Base-by-base conservation (phyloP, 2,329 filamentous ascomycete species). In the Aspergillus novofumigatus region DNA sequence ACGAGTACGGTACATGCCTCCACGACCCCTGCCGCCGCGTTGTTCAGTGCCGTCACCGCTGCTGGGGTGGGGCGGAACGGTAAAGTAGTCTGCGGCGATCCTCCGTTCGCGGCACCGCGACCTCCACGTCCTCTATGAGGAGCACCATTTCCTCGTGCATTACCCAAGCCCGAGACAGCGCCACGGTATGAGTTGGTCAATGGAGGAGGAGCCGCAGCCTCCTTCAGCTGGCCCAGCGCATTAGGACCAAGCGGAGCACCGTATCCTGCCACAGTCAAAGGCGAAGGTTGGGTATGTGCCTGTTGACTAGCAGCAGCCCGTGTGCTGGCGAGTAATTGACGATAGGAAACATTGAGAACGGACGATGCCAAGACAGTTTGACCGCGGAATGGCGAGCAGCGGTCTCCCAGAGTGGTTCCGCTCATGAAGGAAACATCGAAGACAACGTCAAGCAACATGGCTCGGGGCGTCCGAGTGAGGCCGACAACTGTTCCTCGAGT, bases 361-460 rank as follows among this genome's bases (percentile, higher is more conserved):
- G 90, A 89, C n/a, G 89, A 89, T 6, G 88, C 85, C 1, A 91
- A 86, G 3, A 99, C 92, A 0, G 94, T 97, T 72, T 94, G 92
- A 53, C 94, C 94, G 38, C 93, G 86, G 85, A 99, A 99, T 41
- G 91, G 87, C 26, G 92, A 91, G 70, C 93, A 96, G 58, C 94
- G 88, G 56, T 92, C 92, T 58, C 91, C 90, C 17, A 99, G 82
- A 0, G 90, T 94, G 1, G 92, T 97, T 61, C 94, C 94, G 69
- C 92, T 96, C 92, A 99, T 97, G 75, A 99, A 99, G 0, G 91
- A 89, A 11, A 86, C 85, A 72, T 99, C 95, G 75, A 96, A 99
- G 7, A 99, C 87, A 56, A 97, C 85, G 71, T 99, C 94, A 41
- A 99, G 81, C 57, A 97, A 82, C 49, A 90, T 84, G 26, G 88